Evolutionary conservation across 257 asterid genomes (phyloP).

Genomic region (Oldenlandia corymbosa): DNA sequence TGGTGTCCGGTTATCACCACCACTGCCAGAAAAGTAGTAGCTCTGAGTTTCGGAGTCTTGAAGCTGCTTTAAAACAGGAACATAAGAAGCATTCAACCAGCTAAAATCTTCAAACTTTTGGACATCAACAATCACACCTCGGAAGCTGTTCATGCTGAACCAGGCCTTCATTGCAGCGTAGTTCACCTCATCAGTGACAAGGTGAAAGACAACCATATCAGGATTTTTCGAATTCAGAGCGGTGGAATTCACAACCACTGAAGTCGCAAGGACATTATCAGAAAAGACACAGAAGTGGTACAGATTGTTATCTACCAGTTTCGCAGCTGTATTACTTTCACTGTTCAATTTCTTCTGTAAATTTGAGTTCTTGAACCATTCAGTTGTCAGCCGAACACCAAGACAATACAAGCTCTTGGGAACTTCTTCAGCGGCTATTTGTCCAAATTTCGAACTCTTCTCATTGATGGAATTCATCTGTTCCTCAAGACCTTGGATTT

Average conservation of each 20-base stretch:
- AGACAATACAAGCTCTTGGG: conserved; percentile 44
- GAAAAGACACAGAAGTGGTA: conserved; percentile 44
- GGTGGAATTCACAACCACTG: conserved; percentile 46
- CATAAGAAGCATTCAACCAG: conserved; percentile 43
- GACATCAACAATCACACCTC: conserved; percentile 37
- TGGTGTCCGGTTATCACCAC: conserved; percentile 33
- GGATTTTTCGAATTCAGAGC: conserved; percentile 34
- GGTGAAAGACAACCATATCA: conserved; percentile 35
- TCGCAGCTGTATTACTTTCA: conserved; percentile 20
- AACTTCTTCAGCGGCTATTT: conserved; percentile 49
- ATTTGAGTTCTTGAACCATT: conserved; percentile 36
- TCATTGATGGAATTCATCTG: conserved; percentile 34
- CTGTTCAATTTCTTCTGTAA: conserved; percentile 24
- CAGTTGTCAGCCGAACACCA: conserved; percentile 38
- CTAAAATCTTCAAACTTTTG: conserved; percentile 39
- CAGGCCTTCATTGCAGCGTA: conserved; percentile 49
- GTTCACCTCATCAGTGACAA: conserved; percentile 44
- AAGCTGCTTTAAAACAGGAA: conserved; percentile 45
- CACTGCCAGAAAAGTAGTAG: conserved; percentile 36
- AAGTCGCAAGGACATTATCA: conserved; percentile 45
- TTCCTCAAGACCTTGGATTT: conserved; percentile 45
- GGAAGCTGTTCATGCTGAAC: conserved; percentile 40
- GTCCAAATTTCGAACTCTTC: conserved; percentile 44
- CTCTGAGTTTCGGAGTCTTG: conserved; percentile 39
- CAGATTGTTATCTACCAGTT: conserved; percentile 30